Evolutionary conservation across 1,284 basidiomycete species (phyloP), one percentile per base, ranked within the genome.

Genomic region (Fomitopsis palustris): DNA sequence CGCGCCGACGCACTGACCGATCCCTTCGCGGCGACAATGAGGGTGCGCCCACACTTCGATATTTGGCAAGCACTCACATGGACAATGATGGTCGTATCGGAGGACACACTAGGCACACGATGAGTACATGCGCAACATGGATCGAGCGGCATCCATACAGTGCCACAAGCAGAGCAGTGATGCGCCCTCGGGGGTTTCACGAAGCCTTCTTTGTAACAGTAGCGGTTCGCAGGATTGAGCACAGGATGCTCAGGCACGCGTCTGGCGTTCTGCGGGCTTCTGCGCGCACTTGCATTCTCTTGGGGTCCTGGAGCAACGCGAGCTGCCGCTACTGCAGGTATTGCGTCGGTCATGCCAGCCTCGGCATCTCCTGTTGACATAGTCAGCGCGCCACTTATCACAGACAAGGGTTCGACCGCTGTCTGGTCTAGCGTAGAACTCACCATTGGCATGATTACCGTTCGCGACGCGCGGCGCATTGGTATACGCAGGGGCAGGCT

Each of bases 1-100:
- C 3, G 90, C 90, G 10, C 92, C 92, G 8, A 93, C 90, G 66
- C 91, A 93, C 64, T 91, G 88, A 29, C 90, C 90, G 54, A 93
- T 86, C 90, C 90, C 84, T 86, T 58, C 27, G 53, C 54, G 29
- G 1, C 25, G 47, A 38, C 33, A 43, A 55, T 25, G 39, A 42
- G 41, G 27, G n/a, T 4, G 35, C 42, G 49, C 33, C 45, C 4
- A 37, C 21, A 55, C 39, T 25, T 27, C 45, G 35, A 37, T 54
- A 42, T 31, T 27, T 52, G 52, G 38, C 43, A 21, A 39, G 1
- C 16, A 73, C 82, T 60, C 69, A 86, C 85, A 87, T 56, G 87
- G 87, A 71, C 87, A 89, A 67, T 92, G 90, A 72, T 92, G 90
- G 67, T 92, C 90, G 69, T 85, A 92, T 67, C 83, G 84, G 53